Base-by-base conservation (phyloP, 495 filamentous ascomycete genomes). In the Aspergillus diversus region DNA sequence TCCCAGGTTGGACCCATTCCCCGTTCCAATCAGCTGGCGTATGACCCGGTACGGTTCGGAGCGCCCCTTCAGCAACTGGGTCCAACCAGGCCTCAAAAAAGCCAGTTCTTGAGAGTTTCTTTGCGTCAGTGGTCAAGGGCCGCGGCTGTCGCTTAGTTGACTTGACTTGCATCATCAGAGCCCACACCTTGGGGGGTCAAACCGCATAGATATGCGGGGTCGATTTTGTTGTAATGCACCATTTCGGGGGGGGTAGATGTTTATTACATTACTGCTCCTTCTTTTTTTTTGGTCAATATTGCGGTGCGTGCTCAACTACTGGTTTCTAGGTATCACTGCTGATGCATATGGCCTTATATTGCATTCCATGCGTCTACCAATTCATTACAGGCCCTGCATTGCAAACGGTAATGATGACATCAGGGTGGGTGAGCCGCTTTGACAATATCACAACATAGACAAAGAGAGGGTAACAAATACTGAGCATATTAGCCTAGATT, bases 11-110 rank as follows among this genome's bases (percentile, higher is more conserved):
- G 31, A 5, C 31, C 56, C 27, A 33, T 48, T 11, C 32, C 43
- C 27, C 47, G 57, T 62, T 39, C 61, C 58, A 68, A 64, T 59
- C 54, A 63, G 33, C 55, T 55, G 58, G 43, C 39, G 59, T 64
- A 61, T 63, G 55, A 60, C 58, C 21, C 21, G 21, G 21, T 54
- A 67, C 67, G 67, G 67, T 66, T 65, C 67, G 67, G 64, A 67
- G 67, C 67, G 67, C 67, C 57, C 64, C 67, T 67, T 67, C 66
- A 59, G 64, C 64, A 52, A 55, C 61, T 70, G 62, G 64, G 51
- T 51, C 64, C 53, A 65, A 65, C 64, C 67, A 65, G 55, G 51
- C 51, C 50, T 42, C 53, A 55, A 47, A 37, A 31, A 48, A 49
- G 17, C 16, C 46, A 42, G 47, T 42, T 58, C 59, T 54, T 39